Evolutionary conservation across 169 alveolate species (phyloP).

Genomic region (Cytauxzoon felis): DNA sequence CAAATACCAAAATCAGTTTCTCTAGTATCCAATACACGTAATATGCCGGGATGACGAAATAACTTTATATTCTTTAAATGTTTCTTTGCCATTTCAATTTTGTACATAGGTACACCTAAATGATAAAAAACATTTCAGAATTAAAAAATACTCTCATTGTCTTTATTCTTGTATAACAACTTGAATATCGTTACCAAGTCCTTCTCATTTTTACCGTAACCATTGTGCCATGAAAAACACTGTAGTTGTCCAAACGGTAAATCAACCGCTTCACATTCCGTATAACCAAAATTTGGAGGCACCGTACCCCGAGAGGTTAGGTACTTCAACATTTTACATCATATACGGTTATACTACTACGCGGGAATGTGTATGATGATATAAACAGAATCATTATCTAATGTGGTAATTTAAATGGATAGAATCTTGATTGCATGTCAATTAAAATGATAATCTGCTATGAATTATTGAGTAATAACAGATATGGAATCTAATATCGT

Average conservation of each 20-base stretch:
- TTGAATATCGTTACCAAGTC: slow-evolving; percentile 37
- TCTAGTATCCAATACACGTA: slow-evolving; percentile 59
- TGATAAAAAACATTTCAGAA: neutral
- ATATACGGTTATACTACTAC: neutral
- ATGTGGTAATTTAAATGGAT: too few relatives aligned
- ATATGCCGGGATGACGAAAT: slow-evolving; percentile 66
- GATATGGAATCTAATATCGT: too few relatives aligned
- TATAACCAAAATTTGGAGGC: slow-evolving; percentile 26
- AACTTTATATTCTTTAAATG: slow-evolving; percentile 57
- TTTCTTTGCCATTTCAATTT: slow-evolving; percentile 43
- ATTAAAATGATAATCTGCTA: too few relatives aligned
- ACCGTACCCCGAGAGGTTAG: slow-evolving; percentile 16
- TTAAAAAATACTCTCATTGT: slow-evolving; percentile 7
- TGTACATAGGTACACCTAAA: slow-evolving; percentile 12
- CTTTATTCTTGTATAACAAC: slow-evolving; percentile 5
- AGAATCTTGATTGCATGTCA: too few relatives aligned
- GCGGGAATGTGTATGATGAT: neutral
- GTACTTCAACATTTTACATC: slow-evolving; percentile 40
- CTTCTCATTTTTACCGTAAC: slow-evolving; percentile 13
- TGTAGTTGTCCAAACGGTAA: slow-evolving; percentile 37
- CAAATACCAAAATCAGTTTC: slow-evolving; percentile 63
- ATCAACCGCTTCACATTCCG: slow-evolving; percentile 44
- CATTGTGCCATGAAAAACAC: slow-evolving; percentile 48
- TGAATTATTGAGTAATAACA: too few relatives aligned
- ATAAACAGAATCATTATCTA: too few relatives aligned